Percentiles rank a stretch among this genome's conserved stretches.
phyloP scores from a whole-genome alignment of 2,329 filamentous ascomycete genomes.

The Magnaporthiopsis poae region DNA sequence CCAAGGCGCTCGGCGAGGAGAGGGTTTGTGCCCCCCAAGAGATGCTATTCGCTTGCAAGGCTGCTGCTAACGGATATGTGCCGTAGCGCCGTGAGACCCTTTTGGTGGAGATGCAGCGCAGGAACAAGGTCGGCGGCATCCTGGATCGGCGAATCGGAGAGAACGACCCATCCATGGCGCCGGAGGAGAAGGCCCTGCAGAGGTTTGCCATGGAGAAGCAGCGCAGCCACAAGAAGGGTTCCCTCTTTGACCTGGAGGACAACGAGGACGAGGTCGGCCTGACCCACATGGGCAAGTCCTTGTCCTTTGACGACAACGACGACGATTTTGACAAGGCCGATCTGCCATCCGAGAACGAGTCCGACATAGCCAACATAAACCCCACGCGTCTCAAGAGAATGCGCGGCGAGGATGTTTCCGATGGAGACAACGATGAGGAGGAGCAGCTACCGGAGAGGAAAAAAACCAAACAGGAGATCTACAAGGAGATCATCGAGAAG shows the following conservation, averaged over 20 bases:
- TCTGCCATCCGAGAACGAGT: constrained; percentile 50
- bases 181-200: constrained; percentile 84
- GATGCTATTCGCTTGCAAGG: background rate
- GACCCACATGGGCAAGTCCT: constrained; percentile 72
- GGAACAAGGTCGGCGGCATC: constrained; percentile 86
- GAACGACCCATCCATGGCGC: constrained; percentile 84
- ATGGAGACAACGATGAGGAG: constrained; percentile 37
- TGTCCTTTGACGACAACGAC: constrained; percentile 53
- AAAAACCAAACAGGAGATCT: constrained; percentile 92
- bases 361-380: constrained; percentile 45
- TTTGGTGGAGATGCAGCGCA: constrained; percentile 77
- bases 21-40: constrained; percentile 42
- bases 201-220: constrained; percentile 85
- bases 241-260: constrained; percentile 85
- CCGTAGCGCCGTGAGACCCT: constrained; percentile 65
- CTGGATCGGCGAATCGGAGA: constrained; percentile 91
- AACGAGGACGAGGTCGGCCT: constrained; percentile 61
- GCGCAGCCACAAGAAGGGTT: constrained; percentile 62
- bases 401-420: constrained; percentile 32
- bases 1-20: constrained; percentile 80
- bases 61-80: background rate
- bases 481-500: constrained; percentile 96
- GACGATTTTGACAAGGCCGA: constrained; percentile 79
- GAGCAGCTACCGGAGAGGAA: constrained; percentile 65
- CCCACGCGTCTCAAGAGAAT: constrained; percentile 47